Base-by-base conservation (phyloP, 2,329 filamentous ascomycete genomes). In the Corinectria fuckeliana region DNA sequence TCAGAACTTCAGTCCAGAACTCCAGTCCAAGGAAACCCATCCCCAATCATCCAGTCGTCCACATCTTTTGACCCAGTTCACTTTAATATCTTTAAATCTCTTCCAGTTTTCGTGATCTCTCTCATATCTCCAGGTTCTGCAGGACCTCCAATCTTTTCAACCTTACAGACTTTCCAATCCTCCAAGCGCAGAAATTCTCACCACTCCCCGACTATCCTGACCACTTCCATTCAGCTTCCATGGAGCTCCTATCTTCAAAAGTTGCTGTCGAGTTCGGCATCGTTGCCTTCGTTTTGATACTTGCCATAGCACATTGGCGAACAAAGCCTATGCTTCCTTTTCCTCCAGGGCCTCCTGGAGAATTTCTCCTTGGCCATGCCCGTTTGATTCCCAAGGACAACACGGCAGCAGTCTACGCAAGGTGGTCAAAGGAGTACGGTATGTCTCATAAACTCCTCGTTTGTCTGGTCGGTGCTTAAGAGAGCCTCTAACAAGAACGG, bases 361-460 rank as follows among this genome's bases (percentile, higher is more conserved):
- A 71, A 44, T 70, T 72, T 32, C 47, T 72, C 3, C 47, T 72
- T 13, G 71, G 70, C 0, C 71, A 72, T 50, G 58, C 66, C 16
- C 61, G 70, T 21, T n/a, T 69, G n/a, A 67, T 72, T 34, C 71
- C 71, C 11, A 65, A 67, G 16, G 65, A 71, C 18, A 70, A 70
- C 21, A 70, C 69, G 1, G 66, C 70, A 1, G 59, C 57, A n/a
- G 59, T 65, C 13, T 72, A 72, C 49, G 68, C 68, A 21, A 61
- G 42, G 25, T 72, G 69, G 69, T 63, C 69, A 2, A 69, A 44
- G 56, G 64, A 71, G 13, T 72, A 72, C 58, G 58, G 69, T 72
- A 50, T 57, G 69, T 63, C 28, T 36, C 8, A 1, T 7, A 18
- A 3, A 20, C 6, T 16, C 10, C 25, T 14, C 5, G 30, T 1